Evolutionary conservation across 106 monocot genomes (phyloP).

Genomic region (Iris macrosiphon): DNA sequence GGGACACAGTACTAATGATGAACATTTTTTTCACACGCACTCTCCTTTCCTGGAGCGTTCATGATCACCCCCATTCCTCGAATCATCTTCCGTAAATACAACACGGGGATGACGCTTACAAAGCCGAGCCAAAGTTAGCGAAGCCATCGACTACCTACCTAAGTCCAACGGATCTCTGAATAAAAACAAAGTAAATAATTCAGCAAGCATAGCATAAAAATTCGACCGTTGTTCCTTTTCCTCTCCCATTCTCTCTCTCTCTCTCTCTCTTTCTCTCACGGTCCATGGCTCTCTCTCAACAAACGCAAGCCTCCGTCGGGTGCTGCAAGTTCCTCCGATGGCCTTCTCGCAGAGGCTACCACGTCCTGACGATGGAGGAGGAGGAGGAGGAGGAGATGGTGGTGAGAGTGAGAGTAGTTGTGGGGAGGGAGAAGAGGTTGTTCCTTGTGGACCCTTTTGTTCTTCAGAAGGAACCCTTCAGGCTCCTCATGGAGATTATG

Average conservation of each 20-base stretch:
- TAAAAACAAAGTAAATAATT: no score
- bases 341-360: slow-evolving; percentile 44
- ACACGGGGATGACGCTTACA: no score
- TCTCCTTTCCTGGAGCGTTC: no score
- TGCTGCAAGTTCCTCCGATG: slow-evolving; percentile 57
- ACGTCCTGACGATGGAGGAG: slow-evolving; percentile 15
- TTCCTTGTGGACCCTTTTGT: slow-evolving; percentile 57
- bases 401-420: slow-evolving; percentile 52
- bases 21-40: no score
- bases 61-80: no score
- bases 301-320: slow-evolving; percentile 8
- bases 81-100: no score
- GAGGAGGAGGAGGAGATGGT: slow-evolving; percentile 7
- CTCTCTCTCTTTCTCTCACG: neutral
- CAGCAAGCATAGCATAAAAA: no score
- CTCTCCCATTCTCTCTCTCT: neutral
- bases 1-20: no score
- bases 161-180: no score
- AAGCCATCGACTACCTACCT: no score
- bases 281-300: neutral
- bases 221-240: slow-evolving; percentile 1
- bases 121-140: no score
- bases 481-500: slow-evolving; percentile 50
- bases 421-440: slow-evolving; percentile 64
- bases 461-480: slow-evolving; percentile 51